Base-by-base conservation (phyloP, 805 yeast genomes). In the Isabelozyma rhagii region DNA sequence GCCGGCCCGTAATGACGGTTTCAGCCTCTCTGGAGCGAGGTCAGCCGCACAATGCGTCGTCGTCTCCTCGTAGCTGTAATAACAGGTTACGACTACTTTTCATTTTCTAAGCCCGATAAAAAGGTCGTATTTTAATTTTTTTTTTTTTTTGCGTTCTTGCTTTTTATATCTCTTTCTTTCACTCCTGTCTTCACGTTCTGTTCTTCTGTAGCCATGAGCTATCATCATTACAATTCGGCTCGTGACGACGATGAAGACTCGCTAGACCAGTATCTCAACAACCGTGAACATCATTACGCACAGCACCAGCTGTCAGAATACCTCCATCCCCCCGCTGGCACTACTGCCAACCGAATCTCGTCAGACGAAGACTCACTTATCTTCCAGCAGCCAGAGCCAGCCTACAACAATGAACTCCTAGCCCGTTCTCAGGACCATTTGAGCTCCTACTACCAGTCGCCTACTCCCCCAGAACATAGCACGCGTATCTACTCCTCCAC, bases 341-440 rank as follows among this genome's bases (percentile, higher is more conserved):
- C 8, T 18, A 18, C 17, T 13, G 44, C 14, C 10, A 10, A 21
- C 25, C 14, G 31, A 21, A n/a, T 8, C 25, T 39, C 41, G 11
- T 21, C 11, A 4, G 44, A 41, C 43, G 58, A 53, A 36, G 55
- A 50, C 14, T 61, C 67, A 5, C 56, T 66, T 39, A 60, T 63
- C 47, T 67, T 67, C 49, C 62, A 59, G 46, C 69, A 63, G 21
- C 70, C 70, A 1, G 60, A 62, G 15, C 64, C 67, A 1, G 63
- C 47, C 11, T 60, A 59, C 51, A 52, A 50, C 36, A 45, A 44
- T 39, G 46, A 48, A 31, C 47, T 44, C 13, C 55, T 47, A 8
- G 52, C 53, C 28, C 54, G 52, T 18, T 52, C 57, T 39, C 58
- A 61, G 44, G 68, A 60, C 21, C 62, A 58, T 41, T 54, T 54